Evolutionary conservation across 208 protist genomes (phyloP).

Genomic region (Crithidia expoeki): DNA sequence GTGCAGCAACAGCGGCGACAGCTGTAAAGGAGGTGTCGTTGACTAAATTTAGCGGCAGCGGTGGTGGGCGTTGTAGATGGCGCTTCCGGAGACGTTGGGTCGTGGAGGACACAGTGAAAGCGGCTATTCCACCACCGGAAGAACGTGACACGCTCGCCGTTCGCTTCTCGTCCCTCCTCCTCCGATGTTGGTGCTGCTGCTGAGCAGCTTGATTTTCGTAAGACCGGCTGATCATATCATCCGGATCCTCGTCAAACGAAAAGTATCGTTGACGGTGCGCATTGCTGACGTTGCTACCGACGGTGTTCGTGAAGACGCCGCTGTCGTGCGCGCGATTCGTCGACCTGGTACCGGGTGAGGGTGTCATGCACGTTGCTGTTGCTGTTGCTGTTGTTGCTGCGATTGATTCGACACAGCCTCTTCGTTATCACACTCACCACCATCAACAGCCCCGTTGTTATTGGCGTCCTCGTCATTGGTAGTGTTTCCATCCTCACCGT

Average conservation of each 20-base stretch:
- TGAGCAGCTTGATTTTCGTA: background rate
- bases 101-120: slow-evolving; percentile 8
- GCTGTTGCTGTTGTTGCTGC: background rate
- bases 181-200: background rate
- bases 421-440: background rate
- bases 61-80: slow-evolving; percentile 19
- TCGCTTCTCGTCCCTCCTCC: background rate
- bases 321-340: background rate
- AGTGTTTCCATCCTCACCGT: slow-evolving; percentile 1
- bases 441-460: background rate
- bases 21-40: background rate
- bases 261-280: slow-evolving; percentile 6
- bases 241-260: slow-evolving; percentile 27
- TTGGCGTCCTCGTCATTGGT: background rate
- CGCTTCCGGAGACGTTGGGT: background rate
- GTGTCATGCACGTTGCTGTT: background rate
- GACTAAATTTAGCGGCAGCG: slow-evolving; percentile 13
- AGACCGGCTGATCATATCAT: slow-evolving; percentile 5
- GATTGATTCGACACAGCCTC: background rate
- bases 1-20: background rate
- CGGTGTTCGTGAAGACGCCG: background rate
- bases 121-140: background rate
- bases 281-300: slow-evolving; percentile 5
- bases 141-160: background rate
- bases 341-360: background rate